Percentiles rank a stretch among this genome's conserved stretches.
These are phyloP conservation scores for Diaporthe helianthi DNA, from an alignment of 2,329 filamentous ascomycete species.

Conservation along the genomic window DNA sequence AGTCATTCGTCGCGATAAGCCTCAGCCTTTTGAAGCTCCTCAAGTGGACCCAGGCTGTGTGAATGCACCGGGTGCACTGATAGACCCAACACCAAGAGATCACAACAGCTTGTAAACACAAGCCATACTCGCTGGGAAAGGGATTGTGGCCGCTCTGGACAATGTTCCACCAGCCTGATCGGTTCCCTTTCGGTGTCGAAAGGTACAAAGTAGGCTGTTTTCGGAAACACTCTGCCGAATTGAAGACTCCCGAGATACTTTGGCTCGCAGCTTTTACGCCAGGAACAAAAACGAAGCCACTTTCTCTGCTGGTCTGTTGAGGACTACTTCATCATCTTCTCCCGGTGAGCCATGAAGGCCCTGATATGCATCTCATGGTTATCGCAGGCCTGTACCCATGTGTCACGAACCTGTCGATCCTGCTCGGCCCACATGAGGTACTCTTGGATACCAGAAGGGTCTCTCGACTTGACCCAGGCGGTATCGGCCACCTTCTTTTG, in stretches of 20 bases:
- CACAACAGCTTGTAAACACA: background rate
- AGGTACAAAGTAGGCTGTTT: background rate
- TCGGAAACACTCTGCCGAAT: background rate
- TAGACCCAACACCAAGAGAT: background rate
- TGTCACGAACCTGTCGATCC: conserved; percentile 67
- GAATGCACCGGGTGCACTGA: background rate
- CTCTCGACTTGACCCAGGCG: conserved; percentile 51
- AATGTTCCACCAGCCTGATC: background rate
- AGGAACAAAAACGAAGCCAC: background rate
- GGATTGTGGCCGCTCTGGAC: background rate
- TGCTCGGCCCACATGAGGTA: conserved; percentile 69
- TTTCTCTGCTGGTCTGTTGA: background rate
- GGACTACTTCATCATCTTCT: conserved; percentile 50
- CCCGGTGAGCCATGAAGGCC: conserved; percentile 60
- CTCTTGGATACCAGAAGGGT: conserved; percentile 57
- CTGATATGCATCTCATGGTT: conserved; percentile 66
- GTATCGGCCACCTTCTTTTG: conserved; percentile 48
- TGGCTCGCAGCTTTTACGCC: background rate
- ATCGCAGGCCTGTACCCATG: conserved; percentile 66
- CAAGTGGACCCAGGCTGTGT: background rate
- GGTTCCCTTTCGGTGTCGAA: background rate
- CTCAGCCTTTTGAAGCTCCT: background rate
- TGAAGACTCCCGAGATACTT: background rate
- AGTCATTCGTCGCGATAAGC: background rate
- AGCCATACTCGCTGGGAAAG: background rate